Conservation (phyloP, 2,329 filamentous ascomycete genomes). For the Dothideomycetidae sp. region DNA sequence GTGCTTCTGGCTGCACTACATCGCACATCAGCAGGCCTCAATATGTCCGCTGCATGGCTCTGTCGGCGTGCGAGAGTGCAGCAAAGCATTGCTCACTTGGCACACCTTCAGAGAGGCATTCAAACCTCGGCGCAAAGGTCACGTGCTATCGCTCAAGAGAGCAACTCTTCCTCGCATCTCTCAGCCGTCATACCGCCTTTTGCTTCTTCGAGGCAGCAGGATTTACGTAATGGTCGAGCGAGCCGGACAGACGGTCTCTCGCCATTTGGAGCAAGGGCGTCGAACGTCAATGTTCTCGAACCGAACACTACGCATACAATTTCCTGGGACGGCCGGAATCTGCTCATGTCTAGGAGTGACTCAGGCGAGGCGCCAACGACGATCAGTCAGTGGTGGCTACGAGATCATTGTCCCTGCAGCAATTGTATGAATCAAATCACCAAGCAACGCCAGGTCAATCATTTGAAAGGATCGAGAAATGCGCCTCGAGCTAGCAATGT, state of each 20-base stretch:
- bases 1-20: no score
- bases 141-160: conserved; percentile 6
- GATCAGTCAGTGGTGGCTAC: conserved; percentile 8
- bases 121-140: conserved; percentile 8
- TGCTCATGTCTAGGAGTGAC: conserved; percentile 4
- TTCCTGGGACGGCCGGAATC: conserved; percentile 5
- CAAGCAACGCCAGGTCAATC: conserved; percentile 12
- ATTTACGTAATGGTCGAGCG: not conserved
- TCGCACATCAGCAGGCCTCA: no score
- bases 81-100: not conserved
- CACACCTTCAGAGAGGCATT: conserved; percentile 2
- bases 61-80: no score
- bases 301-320: not conserved
- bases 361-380: not conserved
- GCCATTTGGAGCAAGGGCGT: conserved; percentile 4
- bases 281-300: conserved; percentile 2
- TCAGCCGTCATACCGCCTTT: conserved; percentile 1
- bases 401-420: conserved; percentile 12
- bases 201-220: not conserved
- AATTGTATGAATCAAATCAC: conserved; percentile 13
- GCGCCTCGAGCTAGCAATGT: not conserved
- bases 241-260: conserved; percentile 1
- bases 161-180: conserved; percentile 3
- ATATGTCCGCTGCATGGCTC: no score
- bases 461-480: conserved; percentile 8